These are phyloP conservation scores for Saccharomycopsis amapae DNA, from an alignment of 805 yeast species.

Conservation along the genomic window DNA sequence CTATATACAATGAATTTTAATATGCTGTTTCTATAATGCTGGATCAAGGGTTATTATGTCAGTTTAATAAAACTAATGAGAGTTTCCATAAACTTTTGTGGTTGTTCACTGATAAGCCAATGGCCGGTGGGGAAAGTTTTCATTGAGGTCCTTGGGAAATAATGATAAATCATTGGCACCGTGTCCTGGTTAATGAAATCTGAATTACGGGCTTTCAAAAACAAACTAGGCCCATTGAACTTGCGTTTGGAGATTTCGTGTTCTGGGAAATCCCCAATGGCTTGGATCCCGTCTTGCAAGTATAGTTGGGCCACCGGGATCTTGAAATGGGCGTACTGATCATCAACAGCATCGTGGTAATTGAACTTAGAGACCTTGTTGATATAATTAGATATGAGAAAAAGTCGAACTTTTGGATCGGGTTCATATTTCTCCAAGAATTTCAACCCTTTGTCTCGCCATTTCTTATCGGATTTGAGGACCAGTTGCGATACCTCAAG, in stretches of 20 bases:
- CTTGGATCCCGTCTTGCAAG: conserved; percentile 24
- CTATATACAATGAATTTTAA: no score
- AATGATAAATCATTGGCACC: conserved; percentile 20
- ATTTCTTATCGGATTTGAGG: conserved; percentile 26
- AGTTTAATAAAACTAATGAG: no score
- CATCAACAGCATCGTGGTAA: conserved; percentile 24
- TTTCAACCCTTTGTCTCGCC: conserved; percentile 26
- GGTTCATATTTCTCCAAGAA: conserved; percentile 10
- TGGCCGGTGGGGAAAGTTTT: conserved; percentile 29
- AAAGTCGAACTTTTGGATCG: conserved; percentile 28
- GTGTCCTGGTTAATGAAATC: conserved; percentile 33
- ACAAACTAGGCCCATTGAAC: conserved; percentile 33
- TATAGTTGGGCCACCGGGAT: conserved; percentile 31
- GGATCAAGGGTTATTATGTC: no score
- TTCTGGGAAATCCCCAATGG: conserved; percentile 32
- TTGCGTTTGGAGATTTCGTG: conserved; percentile 23
- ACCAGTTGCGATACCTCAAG: conserved; percentile 27
- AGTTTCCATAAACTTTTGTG: conserved; percentile 16
- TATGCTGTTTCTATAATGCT: no score
- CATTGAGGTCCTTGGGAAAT: conserved; percentile 26
- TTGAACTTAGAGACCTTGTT: conserved; percentile 27
- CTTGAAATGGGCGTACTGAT: conserved; percentile 29
- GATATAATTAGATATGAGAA: conserved; percentile 34
- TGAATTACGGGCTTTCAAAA: conserved; percentile 39
- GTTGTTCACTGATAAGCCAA: conserved; percentile 25